Percentiles rank a stretch among this genome's conserved stretches.
Evolutionary conservation across 805 yeast genomes (phyloP).

Genomic region (Saccharomycopsis olivae): DNA sequence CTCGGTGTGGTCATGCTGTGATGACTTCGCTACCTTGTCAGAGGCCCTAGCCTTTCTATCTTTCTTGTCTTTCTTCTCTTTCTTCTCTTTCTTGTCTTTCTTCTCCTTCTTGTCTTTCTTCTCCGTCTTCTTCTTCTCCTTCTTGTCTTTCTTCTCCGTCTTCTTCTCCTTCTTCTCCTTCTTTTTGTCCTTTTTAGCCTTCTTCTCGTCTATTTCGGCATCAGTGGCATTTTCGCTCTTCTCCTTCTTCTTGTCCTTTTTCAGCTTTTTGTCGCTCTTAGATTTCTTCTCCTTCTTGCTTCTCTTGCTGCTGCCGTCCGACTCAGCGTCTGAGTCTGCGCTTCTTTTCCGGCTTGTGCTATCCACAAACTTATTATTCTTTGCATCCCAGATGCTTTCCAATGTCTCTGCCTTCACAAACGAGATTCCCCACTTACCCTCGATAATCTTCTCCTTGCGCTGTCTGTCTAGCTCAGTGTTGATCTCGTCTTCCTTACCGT

Average conservation of each 20-base stretch:
- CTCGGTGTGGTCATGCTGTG: constrained; percentile 20
- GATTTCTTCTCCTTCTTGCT: constrained; percentile 22
- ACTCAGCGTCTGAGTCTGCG: constrained; percentile 20
- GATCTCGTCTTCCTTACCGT: constrained; percentile 70
- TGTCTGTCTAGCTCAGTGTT: constrained; percentile 57
- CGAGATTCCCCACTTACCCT: constrained; percentile 80
- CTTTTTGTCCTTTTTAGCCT: constrained; percentile 22
- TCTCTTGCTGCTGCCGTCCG: constrained; percentile 22
- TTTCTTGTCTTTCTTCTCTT: not conserved
- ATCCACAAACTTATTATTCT: constrained; percentile 24
- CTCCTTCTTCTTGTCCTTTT: constrained; percentile 23
- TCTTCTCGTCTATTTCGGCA: constrained; percentile 22
- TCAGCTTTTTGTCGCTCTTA: constrained; percentile 25
- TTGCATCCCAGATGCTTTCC: constrained; percentile 73
- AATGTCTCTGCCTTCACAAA: constrained; percentile 81
- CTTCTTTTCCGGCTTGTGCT: constrained; percentile 22
- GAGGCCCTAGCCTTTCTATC: constrained; percentile 6
- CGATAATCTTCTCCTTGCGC: constrained; percentile 57
- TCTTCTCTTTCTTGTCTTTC: constrained; percentile 23
- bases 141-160: constrained; percentile 21
- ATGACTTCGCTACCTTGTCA: too few species aligned
- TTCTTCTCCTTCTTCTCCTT: constrained; percentile 22
- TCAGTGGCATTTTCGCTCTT: constrained; percentile 22
- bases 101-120: constrained; percentile 23
- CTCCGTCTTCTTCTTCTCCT: constrained; percentile 22